Evolutionary conservation across 192 early-diverging fungal species (phyloP).

Genomic region (Gryganskiella cystojenkinii): DNA sequence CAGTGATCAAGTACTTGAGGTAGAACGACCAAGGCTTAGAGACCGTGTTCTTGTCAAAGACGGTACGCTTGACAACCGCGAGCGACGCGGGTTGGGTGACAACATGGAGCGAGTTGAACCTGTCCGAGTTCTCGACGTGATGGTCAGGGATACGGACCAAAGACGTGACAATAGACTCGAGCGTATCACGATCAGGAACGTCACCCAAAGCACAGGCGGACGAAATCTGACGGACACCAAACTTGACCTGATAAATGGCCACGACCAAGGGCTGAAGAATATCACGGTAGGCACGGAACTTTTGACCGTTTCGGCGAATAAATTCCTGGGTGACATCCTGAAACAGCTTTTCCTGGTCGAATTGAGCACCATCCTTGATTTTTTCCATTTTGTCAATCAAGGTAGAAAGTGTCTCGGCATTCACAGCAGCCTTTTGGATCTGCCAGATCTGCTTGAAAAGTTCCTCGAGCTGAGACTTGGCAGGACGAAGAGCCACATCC

Average conservation of each 20-base stretch:
- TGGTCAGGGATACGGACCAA: conserved; percentile 53
- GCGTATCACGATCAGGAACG: conserved; percentile 24
- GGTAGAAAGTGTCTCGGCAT: conserved; percentile 49
- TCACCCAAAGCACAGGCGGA: conserved; percentile 23
- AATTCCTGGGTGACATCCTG: conserved; percentile 77
- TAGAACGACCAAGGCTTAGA: conserved; percentile 62
- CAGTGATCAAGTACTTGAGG: conserved; percentile 59
- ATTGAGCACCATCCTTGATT: conserved; percentile 46
- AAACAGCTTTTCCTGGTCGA: conserved; percentile 70
- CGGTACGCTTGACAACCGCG: conserved; percentile 51
- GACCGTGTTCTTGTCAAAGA: conserved; percentile 55
- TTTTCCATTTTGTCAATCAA: conserved; percentile 60
- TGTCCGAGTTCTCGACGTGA: conserved; percentile 42
- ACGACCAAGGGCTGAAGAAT: conserved; percentile 75
- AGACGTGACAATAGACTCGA: conserved; percentile 49
- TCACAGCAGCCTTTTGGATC: conserved; percentile 65
- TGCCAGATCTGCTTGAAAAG: conserved; percentile 71
- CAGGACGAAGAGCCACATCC: conserved; percentile 72
- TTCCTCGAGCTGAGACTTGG: conserved; percentile 70
- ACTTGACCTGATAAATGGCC: conserved; percentile 80
- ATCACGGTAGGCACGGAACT: conserved; percentile 82
- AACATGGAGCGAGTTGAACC: conserved; percentile 55
- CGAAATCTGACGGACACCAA: conserved; percentile 71
- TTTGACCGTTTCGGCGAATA: conserved; percentile 67
- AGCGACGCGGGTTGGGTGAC: conserved; percentile 54